Evolutionary conservation across 208 protist genomes (phyloP).

Genomic region (Wallacemonas rigidus): DNA sequence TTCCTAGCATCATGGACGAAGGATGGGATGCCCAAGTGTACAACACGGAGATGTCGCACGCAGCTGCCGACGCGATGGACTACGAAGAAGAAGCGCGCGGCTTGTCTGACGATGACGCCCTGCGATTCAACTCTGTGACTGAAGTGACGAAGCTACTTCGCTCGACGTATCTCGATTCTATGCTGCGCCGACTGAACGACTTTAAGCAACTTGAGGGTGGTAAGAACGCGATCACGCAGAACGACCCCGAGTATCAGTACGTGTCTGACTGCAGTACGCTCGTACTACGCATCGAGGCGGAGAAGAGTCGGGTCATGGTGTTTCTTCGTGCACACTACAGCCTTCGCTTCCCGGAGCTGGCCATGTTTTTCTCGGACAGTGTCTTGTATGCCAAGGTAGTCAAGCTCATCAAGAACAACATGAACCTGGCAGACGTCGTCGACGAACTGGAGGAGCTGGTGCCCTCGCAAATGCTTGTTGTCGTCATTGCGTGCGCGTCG

Average conservation of each 20-base stretch:
- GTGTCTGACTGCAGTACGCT: constrained; percentile 87
- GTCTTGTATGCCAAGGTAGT: constrained; percentile 88
- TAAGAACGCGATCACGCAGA: constrained; percentile 83
- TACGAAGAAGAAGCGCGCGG: constrained; percentile 28
- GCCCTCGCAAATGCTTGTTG: constrained; percentile 83
- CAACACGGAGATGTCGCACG: not conserved
- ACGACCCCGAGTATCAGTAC: constrained; percentile 90
- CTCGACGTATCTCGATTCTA: constrained; percentile 71
- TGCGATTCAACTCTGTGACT: constrained; percentile 80
- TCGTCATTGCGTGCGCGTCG: constrained; percentile 87
- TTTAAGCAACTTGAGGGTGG: constrained; percentile 59
- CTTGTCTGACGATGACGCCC: constrained; percentile 76
- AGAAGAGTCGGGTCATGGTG: constrained; percentile 86
- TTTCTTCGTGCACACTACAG: constrained; percentile 89
- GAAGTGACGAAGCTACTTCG: constrained; percentile 81
- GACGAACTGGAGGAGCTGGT: constrained; percentile 79
- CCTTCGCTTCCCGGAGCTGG: constrained; percentile 87
- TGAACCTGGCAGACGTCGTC: constrained; percentile 71
- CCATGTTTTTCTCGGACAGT: constrained; percentile 85
- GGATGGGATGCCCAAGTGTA: constrained; percentile 57
- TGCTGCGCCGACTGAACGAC: constrained; percentile 74
- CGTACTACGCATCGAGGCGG: constrained; percentile 87
- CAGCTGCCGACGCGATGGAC: constrained; percentile 22
- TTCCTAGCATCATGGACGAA: constrained; percentile 38
- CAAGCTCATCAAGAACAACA: constrained; percentile 80